Conservation (phyloP, 2,329 filamentous ascomycete species). For the Diaporthe citriasiana region DNA sequence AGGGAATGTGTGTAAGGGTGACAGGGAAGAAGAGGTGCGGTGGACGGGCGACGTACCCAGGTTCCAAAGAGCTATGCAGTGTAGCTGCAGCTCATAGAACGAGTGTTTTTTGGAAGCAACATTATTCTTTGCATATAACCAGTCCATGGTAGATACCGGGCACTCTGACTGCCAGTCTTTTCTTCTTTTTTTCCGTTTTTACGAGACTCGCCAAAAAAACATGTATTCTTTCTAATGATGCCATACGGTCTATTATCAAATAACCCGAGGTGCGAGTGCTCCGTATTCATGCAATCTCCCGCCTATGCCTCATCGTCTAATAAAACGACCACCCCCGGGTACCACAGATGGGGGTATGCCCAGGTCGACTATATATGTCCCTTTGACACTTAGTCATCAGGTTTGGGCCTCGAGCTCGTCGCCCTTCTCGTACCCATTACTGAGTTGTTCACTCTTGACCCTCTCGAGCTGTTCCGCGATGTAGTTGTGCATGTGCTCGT, state of each 20-base stretch:
- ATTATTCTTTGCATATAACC: background rate
- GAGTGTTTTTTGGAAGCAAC: background rate
- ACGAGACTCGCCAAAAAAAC: background rate
- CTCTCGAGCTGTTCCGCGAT: slow-evolving; percentile 84
- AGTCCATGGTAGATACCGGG: slow-evolving; percentile 12
- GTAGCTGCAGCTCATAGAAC: slow-evolving; percentile 88
- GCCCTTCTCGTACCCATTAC: slow-evolving; percentile 55
- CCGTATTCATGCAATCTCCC: slow-evolving; percentile 30
- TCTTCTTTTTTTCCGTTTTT: too few species aligned
- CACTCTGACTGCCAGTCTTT: background rate
- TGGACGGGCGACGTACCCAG: slow-evolving; percentile 90
- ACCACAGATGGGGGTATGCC: too few species aligned
- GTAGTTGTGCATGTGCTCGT: slow-evolving; percentile 83
- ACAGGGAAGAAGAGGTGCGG: slow-evolving; percentile 81
- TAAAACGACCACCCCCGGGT: background rate
- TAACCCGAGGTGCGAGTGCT: slow-evolving; percentile 6
- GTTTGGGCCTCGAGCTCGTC: slow-evolving; percentile 64
- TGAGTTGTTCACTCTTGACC: slow-evolving; percentile 71
- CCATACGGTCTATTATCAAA: background rate
- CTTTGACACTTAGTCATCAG: background rate
- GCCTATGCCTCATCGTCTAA: background rate
- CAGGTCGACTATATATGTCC: too few species aligned
- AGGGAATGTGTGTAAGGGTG: slow-evolving; percentile 65
- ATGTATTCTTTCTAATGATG: background rate
- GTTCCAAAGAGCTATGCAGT: slow-evolving; percentile 86